Evolutionary conservation across 805 yeast species (phyloP).

Genomic region (Cyberlindnera mycetangii): DNA sequence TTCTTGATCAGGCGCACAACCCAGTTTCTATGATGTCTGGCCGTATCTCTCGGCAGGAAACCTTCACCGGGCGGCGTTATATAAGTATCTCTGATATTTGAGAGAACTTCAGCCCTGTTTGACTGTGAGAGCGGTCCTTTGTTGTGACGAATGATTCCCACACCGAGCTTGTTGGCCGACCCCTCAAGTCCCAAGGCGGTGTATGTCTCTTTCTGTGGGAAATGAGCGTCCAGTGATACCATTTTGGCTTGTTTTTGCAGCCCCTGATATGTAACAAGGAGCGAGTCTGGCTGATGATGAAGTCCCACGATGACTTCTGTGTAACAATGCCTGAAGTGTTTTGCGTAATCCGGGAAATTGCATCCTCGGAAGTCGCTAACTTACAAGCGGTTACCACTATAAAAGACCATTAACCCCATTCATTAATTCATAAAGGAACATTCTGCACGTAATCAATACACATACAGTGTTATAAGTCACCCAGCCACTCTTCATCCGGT

Average conservation of each 20-base stretch:
- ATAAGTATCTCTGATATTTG: conserved; percentile 95
- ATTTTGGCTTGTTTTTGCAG: conserved; percentile 22
- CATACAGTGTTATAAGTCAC: background rate
- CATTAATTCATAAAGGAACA: too few relatives aligned
- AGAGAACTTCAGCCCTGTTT: conserved; percentile 70
- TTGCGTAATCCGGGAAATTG: too few relatives aligned
- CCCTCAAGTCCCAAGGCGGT: conserved; percentile 93
- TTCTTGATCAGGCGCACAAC: conserved; percentile 70
- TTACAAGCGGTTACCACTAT: background rate
- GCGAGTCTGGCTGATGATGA: background rate
- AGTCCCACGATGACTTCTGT: background rate
- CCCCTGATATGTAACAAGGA: background rate
- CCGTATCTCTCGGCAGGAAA: conserved; percentile 92
- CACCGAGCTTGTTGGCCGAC: conserved; percentile 94
- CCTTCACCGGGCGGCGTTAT: conserved; percentile 98
- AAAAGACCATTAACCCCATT: background rate
- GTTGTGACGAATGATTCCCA: conserved; percentile 82
- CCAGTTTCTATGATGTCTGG: conserved; percentile 96
- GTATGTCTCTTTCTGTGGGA: conserved; percentile 44
- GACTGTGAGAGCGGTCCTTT: conserved; percentile 51
- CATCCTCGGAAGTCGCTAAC: background rate
- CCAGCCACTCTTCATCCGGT: conserved; percentile 7
- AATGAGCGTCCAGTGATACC: conserved; percentile 45
- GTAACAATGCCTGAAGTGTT: too few relatives aligned
- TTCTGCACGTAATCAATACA: too few relatives aligned